These are phyloP conservation scores for Cyphellophora europaea DNA, from an alignment of 2,329 filamentous ascomycete species.

Conservation along the genomic window DNA sequence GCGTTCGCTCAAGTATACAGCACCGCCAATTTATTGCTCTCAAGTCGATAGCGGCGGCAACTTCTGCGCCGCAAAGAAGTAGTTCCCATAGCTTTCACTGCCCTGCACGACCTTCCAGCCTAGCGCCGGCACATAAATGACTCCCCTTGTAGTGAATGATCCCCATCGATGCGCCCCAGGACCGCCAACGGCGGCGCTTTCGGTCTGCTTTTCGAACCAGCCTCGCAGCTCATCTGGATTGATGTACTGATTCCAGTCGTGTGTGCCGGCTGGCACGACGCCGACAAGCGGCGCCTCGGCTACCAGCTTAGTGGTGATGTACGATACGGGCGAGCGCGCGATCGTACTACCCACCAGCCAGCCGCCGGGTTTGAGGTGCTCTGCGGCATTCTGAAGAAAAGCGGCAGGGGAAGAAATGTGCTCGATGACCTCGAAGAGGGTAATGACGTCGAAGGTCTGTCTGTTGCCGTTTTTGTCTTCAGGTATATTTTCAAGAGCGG, in stretches of 20 bases:
- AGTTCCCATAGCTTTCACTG: conserved; percentile 83
- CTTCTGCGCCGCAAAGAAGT: conserved; percentile 81
- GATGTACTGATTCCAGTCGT: conserved; percentile 95
- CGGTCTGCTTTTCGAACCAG: conserved; percentile 26
- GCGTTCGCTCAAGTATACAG: too few relatives aligned
- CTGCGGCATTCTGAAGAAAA: conserved; percentile 63
- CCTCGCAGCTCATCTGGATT: conserved; percentile 65
- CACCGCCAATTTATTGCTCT: too few relatives aligned
- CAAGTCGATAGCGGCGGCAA: conserved; percentile 1
- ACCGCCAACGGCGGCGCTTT: conserved; percentile 26
- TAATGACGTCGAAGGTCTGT: conserved; percentile 63
- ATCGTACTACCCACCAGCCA: conserved; percentile 94
- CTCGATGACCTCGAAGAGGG: conserved; percentile 89
- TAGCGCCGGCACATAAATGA: conserved; percentile 79
- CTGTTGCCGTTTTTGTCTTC: conserved; percentile 4
- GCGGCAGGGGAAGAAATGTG: conserved; percentile 69
- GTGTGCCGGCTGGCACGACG: conserved; percentile 85
- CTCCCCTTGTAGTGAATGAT: conserved; percentile 60
- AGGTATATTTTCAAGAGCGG: conserved; percentile 61
- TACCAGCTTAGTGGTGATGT: conserved; percentile 83
- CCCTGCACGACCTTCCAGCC: conserved; percentile 80
- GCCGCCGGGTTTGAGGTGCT: conserved; percentile 77
- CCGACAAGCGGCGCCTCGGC: conserved; percentile 65
- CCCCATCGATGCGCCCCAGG: conserved; percentile 25
- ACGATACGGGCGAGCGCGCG: conserved; percentile 77